Base-by-base conservation (phyloP, 1,284 basidiomycete genomes). In the Mycena citricolor region DNA sequence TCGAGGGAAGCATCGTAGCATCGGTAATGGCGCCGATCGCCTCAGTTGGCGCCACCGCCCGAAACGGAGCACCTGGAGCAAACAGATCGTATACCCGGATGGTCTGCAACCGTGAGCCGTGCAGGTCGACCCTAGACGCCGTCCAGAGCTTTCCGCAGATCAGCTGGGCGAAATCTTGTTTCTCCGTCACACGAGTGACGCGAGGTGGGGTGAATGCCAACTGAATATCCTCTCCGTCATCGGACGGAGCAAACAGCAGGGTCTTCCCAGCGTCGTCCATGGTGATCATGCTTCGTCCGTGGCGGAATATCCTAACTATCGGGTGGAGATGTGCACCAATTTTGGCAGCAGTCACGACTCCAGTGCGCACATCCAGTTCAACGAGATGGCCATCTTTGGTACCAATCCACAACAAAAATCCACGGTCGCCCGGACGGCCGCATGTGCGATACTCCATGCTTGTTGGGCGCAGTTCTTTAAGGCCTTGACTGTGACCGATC, bases 341-440 rank as follows among this genome's bases (percentile, higher is more conserved):
- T 50, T 81, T 86, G 14, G 72, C 68, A 4, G 77, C 78, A 0
- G 71, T 71, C 12, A 91, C 64, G 2, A 57, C 55, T 0, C 83
- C 83, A 1, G 71, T 77, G 36, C 72, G 63, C 22, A 87, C 70
- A 58, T 95, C 90, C 39, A 94, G 55, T 67, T 95, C 92, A 56
- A 86, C 76, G 12, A 97, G 49, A 61, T 87, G 83, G 0, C 94
- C 94, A 22, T 94, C 91, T 65, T 88, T 92, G 29, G 89, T 91
- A 1, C 93, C 94, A 13, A 86, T 68, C 93, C 92, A 95, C 5
- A 93, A 57, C 47, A 79, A 77, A 17, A 57, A 62, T 37, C 77
- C 70, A 19, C 67, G 62, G 47, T 77, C 64, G 1, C 44, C 56
- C 12, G 61, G 58, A 17, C 60, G 54, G 8, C 47, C 56, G 14